These are phyloP conservation scores for Fermentozyma sake DNA, from an alignment of 1,139 yeast genomes.

Conservation along the genomic window DNA sequence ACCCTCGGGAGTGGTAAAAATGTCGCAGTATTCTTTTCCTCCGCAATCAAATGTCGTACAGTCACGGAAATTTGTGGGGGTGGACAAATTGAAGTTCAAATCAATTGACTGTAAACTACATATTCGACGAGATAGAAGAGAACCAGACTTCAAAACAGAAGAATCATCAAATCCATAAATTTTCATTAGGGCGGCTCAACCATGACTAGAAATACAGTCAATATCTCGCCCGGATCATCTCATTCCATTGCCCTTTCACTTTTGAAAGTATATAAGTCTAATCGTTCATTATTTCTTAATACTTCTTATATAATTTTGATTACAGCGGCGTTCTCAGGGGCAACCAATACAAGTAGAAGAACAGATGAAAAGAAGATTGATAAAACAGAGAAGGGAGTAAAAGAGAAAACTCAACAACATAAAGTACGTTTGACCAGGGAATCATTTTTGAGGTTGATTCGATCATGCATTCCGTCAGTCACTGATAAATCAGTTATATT, in stretches of 20 bases:
- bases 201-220: too few relatives aligned
- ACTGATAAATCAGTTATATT: slow-evolving; percentile 32
- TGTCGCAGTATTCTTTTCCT: too few relatives aligned
- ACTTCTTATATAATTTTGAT: slow-evolving; percentile 45
- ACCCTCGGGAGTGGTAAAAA: not conserved
- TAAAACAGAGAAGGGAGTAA: slow-evolving; percentile 6
- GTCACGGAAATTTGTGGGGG: too few relatives aligned
- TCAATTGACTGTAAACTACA: too few relatives aligned
- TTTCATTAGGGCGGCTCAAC: too few relatives aligned
- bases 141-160: too few relatives aligned
- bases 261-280: slow-evolving; percentile 38
- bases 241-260: slow-evolving; percentile 13
- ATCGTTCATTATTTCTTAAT: slow-evolving; percentile 45
- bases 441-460: slow-evolving; percentile 28
- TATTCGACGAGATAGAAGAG: too few relatives aligned
- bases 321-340: slow-evolving; percentile 44
- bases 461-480: slow-evolving; percentile 37
- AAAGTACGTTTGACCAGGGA: slow-evolving; percentile 30
- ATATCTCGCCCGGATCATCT: not conserved
- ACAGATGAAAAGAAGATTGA: slow-evolving; percentile 8
- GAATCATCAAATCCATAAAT: too few relatives aligned
- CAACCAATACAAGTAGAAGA: slow-evolving; percentile 27
- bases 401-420: slow-evolving; percentile 11
- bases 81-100: too few relatives aligned
- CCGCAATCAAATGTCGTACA: too few relatives aligned